Base-by-base conservation (phyloP, 2,329 filamentous ascomycete genomes). In the Corynespora cassiicola region DNA sequence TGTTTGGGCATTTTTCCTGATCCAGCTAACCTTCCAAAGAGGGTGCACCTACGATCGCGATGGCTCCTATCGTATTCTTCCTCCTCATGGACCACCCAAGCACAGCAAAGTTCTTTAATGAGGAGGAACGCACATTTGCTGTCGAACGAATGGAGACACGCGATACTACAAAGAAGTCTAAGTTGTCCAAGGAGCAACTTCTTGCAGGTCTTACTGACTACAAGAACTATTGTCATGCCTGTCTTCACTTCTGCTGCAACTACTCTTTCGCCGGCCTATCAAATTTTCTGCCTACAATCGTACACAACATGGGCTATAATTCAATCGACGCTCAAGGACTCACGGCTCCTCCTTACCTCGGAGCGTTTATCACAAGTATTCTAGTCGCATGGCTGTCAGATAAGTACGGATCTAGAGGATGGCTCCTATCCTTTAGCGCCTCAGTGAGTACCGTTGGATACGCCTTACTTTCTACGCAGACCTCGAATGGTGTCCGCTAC, bases 101-200 rank as follows among this genome's bases (percentile, higher is more conserved):
- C 4, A 64, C 52, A 11, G 54, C 59, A 3, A 42, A 35, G 19
- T 68, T 65, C 37, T 50, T 69, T 4, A 58, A 43, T 9, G 45
- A 50, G 3, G 47, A 60, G 2, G 62, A 68, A 22, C 50, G 53
- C 30, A 47, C 35, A 2, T 38, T 51, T 4, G 54, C 58, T 4
- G 31, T 53, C 23, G 43, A 50, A n/a, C 44, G 54, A 22, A 36
- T 55, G 2, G 85, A 89, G 50, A 59, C 68, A 1, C 50, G 64
- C 31, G 56, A 65, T 22, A 42, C 42, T 18, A 65, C 60, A 2
- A 50, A 42, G 0, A 65, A 65, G 26, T 64, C 66, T 5, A 64
- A 73, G 25, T 50, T 51, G 17, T 68, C 72, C 37, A 72, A 65
- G 68, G 45, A 45, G n/a, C 69, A 73, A 32, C 50, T 71, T 2